Evolutionary conservation across 2,329 filamentous ascomycete genomes (phyloP).

Genomic region (Emmonsiellopsis sp.): DNA sequence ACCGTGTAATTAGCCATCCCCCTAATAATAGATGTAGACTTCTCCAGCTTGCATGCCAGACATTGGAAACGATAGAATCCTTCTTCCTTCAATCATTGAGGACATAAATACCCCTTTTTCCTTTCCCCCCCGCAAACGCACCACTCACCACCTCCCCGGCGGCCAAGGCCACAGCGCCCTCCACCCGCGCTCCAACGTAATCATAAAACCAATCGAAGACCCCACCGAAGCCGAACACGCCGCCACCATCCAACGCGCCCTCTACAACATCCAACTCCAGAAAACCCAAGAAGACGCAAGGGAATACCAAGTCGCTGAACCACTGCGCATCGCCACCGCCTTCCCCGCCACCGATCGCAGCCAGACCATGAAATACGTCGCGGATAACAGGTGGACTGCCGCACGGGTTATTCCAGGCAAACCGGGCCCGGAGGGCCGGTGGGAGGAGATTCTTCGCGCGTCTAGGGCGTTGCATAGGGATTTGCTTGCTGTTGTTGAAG

Average conservation of each 20-base stretch:
- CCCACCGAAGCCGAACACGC: slow-evolving; percentile 3
- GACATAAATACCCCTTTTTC: slow-evolving; percentile 1
- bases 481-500: not conserved
- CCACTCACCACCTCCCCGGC: slow-evolving; percentile 1
- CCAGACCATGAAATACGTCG: not conserved
- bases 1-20: too few relatives aligned
- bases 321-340: not conserved
- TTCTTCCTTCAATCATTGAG: not conserved
- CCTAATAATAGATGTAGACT: too few relatives aligned
- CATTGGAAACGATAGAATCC: too few relatives aligned
- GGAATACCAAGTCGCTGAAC: slow-evolving; percentile 6
- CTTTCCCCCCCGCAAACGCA: not conserved
- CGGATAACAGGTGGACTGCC: slow-evolving; percentile 3
- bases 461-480: slow-evolving; percentile 5
- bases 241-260: not conserved
- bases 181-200: not conserved
- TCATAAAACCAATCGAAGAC: slow-evolving; percentile 4
- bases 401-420: slow-evolving; percentile 1
- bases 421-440: not conserved
- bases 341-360: not conserved
- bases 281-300: not conserved
- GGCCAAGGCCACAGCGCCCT: slow-evolving; percentile 6
- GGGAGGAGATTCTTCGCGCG: slow-evolving; percentile 4
- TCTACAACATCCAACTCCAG: not conserved
- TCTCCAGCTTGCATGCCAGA: too few relatives aligned